A percentile compares a stretch with the other conserved stretches of the same genome.
Conservation (phyloP, 1,284 basidiomycete genomes). For the Moesziomyces sp. region DNA sequence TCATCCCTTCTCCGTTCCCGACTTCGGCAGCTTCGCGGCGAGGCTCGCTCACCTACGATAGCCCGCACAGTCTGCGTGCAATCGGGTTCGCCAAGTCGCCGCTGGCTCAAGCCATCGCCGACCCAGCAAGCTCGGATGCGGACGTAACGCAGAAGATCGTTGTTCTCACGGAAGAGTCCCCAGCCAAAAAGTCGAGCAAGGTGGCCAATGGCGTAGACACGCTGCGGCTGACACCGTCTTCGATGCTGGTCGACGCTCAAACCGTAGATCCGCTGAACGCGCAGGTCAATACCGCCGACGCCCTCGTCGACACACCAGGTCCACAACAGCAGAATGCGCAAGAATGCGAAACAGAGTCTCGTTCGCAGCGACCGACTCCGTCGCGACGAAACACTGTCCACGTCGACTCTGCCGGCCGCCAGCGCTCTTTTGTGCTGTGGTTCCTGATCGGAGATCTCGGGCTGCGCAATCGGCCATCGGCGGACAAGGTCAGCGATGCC, state of each 20-base stretch:
- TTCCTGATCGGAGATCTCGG: slow-evolving; percentile 57
- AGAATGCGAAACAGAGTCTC: background rate
- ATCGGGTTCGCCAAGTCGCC: slow-evolving; percentile 17
- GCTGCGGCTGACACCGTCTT: slow-evolving; percentile 28
- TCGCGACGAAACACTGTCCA: slow-evolving; percentile 17
- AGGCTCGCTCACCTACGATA: slow-evolving; percentile 38
- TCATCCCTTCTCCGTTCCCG: slow-evolving; percentile 56
- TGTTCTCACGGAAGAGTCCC: background rate
- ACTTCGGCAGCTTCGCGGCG: slow-evolving; percentile 33
- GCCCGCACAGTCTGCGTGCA: slow-evolving; percentile 26
- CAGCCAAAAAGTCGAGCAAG: background rate
- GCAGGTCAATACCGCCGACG: background rate
- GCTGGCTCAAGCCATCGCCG: slow-evolving; percentile 16
- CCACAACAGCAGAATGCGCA: background rate
- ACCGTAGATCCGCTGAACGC: background rate
- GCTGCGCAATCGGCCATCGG: slow-evolving; percentile 22
- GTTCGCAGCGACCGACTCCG: slow-evolving; percentile 3
- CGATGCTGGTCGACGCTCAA: slow-evolving; percentile 25
- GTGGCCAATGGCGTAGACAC: slow-evolving; percentile 2
- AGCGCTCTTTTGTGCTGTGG: slow-evolving; percentile 55
- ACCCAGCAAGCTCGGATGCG: background rate
- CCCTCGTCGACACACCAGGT: background rate
- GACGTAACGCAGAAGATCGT: background rate
- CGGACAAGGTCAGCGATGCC: background rate
- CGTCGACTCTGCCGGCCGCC: slow-evolving; percentile 31